These are phyloP conservation scores for Lenwebbia sp. DNA, from an alignment of 345 rosid species.

Conservation along the genomic window DNA sequence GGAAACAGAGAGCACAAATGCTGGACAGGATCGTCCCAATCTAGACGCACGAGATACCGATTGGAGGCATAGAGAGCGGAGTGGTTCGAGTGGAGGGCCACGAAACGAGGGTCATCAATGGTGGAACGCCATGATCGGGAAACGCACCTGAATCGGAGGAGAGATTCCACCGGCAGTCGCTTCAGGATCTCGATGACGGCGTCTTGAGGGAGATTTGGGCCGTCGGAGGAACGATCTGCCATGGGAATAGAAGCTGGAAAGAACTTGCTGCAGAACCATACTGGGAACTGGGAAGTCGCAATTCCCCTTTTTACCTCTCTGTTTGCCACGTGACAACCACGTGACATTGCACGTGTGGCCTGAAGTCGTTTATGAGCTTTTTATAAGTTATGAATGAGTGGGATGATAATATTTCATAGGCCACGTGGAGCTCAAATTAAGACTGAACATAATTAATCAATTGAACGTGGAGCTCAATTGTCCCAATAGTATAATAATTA, in stretches of 20 bases:
- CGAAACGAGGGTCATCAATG: background rate
- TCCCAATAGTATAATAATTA: too few relatives aligned
- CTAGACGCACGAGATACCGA: background rate
- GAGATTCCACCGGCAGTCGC: background rate
- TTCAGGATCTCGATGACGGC: background rate
- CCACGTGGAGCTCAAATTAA: too few relatives aligned
- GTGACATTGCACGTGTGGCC: background rate
- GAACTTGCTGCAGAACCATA: too few relatives aligned
- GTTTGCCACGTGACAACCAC: background rate
- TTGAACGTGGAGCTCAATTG: too few relatives aligned
- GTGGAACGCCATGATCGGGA: background rate
- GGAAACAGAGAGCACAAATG: background rate
- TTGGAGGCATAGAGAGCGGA: accelerated
- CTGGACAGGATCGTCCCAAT: background rate
- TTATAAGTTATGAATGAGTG: too few relatives aligned
- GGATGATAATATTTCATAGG: too few relatives aligned
- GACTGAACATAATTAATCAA: too few relatives aligned
- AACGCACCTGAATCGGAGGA: background rate
- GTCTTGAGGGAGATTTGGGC: background rate
- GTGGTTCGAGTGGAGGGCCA: background rate
- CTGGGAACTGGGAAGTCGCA: background rate
- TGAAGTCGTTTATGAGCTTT: too few relatives aligned
- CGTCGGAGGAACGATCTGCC: background rate
- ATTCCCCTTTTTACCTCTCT: background rate
- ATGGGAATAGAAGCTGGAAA: background rate